A percentile compares a stretch with the other conserved stretches of the same genome.
These are phyloP conservation scores for Phtheirospermum japonicum DNA, from an alignment of 257 asterid species.

Conservation along the genomic window DNA sequence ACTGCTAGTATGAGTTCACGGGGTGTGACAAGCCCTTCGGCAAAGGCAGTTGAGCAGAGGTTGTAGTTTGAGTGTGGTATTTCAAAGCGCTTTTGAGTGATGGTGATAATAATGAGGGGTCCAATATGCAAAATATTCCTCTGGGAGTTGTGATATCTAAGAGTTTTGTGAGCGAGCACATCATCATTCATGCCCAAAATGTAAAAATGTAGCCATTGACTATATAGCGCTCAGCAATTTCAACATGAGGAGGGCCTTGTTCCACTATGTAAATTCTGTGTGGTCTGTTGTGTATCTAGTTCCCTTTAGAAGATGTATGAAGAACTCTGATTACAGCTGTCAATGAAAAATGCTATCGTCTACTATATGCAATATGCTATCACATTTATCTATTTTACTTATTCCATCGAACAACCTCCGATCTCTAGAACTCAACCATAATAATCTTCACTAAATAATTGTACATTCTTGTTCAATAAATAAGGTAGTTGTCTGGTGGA, in stretches of 20 bases:
- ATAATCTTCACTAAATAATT: too few species aligned
- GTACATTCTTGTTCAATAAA: too few species aligned
- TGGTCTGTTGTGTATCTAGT: neutral
- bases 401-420: neutral
- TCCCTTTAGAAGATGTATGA: neutral
- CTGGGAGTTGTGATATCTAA: neutral
- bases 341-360: neutral
- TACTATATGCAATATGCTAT: neutral
- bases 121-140: neutral
- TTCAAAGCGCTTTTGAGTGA: neutral
- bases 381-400: neutral
- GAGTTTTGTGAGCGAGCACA: neutral
- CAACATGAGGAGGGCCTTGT: neutral
- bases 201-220: neutral
- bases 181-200: neutral
- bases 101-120: neutral
- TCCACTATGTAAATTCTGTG: neutral
- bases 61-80: neutral
- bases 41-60: too few species aligned
- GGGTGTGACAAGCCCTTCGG: conserved; percentile 10
- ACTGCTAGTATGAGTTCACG: conserved; percentile 84
- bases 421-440: too few species aligned
- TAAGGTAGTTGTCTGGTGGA: too few species aligned
- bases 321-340: neutral
- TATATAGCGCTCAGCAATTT: neutral